These are phyloP conservation scores for Paxillus ammoniavirescens DNA, from an alignment of 768 basidiomycete species.

Conservation along the genomic window DNA sequence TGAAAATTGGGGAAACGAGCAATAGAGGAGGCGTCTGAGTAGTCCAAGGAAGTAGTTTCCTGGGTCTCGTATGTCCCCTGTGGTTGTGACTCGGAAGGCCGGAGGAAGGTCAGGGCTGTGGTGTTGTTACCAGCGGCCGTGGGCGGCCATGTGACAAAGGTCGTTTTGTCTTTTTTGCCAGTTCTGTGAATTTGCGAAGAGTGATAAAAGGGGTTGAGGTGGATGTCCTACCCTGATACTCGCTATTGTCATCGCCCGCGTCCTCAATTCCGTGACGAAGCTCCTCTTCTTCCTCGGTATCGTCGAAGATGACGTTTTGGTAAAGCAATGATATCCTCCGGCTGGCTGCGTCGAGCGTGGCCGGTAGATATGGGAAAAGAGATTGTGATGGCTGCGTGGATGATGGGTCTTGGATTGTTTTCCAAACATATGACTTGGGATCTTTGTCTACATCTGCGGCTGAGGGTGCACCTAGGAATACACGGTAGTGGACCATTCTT, in stretches of 20 bases:
- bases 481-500: slow-evolving; percentile 38
- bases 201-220: background rate
- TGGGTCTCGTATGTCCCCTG: slow-evolving; percentile 39
- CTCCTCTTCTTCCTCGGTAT: slow-evolving; percentile 37
- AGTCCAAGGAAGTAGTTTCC: slow-evolving; percentile 48
- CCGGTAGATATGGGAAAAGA: slow-evolving; percentile 40
- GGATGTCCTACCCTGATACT: slow-evolving; percentile 9
- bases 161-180: slow-evolving; percentile 41
- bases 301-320: slow-evolving; percentile 67
- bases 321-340: slow-evolving; percentile 70
- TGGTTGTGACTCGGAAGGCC: slow-evolving; percentile 26
- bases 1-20: slow-evolving; percentile 72
- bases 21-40: slow-evolving; percentile 71
- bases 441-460: slow-evolving; percentile 35
- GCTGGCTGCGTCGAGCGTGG: slow-evolving; percentile 64
- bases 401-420: slow-evolving; percentile 33
- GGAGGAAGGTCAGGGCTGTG: slow-evolving; percentile 25
- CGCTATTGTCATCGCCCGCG: slow-evolving; percentile 14
- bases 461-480: slow-evolving; percentile 52
- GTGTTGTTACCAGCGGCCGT: slow-evolving; percentile 33
- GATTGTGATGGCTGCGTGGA: slow-evolving; percentile 21
- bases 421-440: slow-evolving; percentile 43
- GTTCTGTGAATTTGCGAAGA: slow-evolving; percentile 5
- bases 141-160: slow-evolving; percentile 58
- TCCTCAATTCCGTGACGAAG: slow-evolving; percentile 16